Evolutionary conservation across 257 asterid genomes (phyloP).

Genomic region (Parsonsia alboflavescens): DNA sequence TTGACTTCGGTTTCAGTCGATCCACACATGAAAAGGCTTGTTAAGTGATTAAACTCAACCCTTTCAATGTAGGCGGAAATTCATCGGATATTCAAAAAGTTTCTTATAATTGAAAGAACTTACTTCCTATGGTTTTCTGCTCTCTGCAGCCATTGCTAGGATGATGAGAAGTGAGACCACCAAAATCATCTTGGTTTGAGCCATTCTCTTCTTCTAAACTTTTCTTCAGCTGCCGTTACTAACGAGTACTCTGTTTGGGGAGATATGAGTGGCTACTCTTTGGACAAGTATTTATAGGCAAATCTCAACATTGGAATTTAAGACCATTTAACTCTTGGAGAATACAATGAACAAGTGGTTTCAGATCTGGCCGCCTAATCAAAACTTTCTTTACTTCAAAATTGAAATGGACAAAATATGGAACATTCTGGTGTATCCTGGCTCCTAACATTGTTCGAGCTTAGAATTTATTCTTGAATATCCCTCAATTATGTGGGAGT

Average conservation of each 20-base stretch:
- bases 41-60: too few species aligned
- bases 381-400: not conserved
- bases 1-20: too few species aligned
- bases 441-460: too few species aligned
- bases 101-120: not conserved
- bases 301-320: not conserved
- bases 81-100: too few species aligned
- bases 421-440: too few species aligned
- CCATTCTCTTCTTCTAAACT: not conserved
- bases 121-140: slow-evolving; percentile 4
- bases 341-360: not conserved
- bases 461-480: too few species aligned
- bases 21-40: too few species aligned
- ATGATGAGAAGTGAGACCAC: slow-evolving; percentile 6
- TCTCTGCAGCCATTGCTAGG: not conserved
- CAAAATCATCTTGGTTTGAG: not conserved
- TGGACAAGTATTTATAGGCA: not conserved
- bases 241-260: not conserved
- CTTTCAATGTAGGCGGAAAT: too few species aligned
- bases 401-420: not conserved
- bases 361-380: not conserved
- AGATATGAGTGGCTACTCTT: not conserved
- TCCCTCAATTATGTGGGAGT: too few species aligned
- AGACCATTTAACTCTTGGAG: slow-evolving; percentile 7
- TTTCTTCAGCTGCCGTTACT: not conserved